Evolutionary conservation across 441 rosid genomes (phyloP), one percentile per base, ranked within the genome.

Genomic region (Arabidopsis lyrata): DNA sequence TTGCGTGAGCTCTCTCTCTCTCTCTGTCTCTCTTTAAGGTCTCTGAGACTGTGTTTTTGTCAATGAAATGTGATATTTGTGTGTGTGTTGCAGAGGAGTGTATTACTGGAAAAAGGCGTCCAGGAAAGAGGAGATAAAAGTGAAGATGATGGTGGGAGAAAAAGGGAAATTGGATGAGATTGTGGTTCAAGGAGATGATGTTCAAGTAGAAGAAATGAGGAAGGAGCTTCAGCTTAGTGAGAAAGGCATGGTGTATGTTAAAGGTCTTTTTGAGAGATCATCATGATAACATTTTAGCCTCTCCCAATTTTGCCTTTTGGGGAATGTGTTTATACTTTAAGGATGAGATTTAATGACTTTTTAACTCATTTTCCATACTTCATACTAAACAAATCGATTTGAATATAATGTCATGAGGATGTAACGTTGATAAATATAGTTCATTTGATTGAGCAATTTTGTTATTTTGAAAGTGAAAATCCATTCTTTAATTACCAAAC

Each of bases 241-340:
- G 81, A 91, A 91, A 76, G 97, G 96, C 57, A 94, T 94, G 97
- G 93, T 90, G n/a, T 89, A 91, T 68, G 97, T 87, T 0, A 89
- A 91, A 73, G 98, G 97, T 74, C 71, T 91, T 52, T 83, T 94
- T 47, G 97, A 90, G 85, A 84, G 89, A 79, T 91, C 81, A 82
- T 80, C 52, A 75, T 35, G 2, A 45, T 8, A 36, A 60, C 27
- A 44, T 66, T 59, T 39, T 7, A 31, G 13, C 13, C 36, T 5
- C 8, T 52, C 67, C 73, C 73, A 53, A 20, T 41, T 72, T 77
- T 77, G 76, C 34, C 31, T 58, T 77, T 39, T 31, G 29, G 62
- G 39, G 6, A 32, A 38, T 70, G 68, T 75, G 60, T 62, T 44
- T 54, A 74, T 67, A 66, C 35, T 12, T 65, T 14, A 22, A 72